Evolutionary conservation across 225 moss, liverwort and hornwort species (phyloP), one percentile per base, ranked within the genome.

Genomic region (Anthoceros angustus): DNA sequence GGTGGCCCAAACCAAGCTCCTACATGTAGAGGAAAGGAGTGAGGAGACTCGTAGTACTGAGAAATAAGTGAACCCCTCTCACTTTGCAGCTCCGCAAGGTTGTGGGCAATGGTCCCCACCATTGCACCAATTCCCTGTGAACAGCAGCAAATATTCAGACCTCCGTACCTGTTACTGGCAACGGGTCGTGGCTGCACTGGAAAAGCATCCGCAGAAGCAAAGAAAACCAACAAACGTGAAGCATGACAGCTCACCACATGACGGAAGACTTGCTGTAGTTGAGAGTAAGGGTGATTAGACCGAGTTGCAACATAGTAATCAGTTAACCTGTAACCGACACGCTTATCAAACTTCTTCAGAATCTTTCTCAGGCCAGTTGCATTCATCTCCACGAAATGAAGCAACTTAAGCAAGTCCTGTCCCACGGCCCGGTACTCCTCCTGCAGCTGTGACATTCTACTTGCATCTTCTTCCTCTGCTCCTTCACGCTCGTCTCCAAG

Each of bases 251-350:
- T 74, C 75, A 95, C 95, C 80, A 98, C 91, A 70, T 72, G 72
- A 67, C 85, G 91, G 69, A 98, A 88, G 62, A 98, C 87, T 73
- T 88, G 91, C 46, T 98, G 95, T 41, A 98, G 84, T 74, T 98
- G 95, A 40, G 95, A 98, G 74, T 87, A 98, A 1, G 95, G 95
- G 75, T 98, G 95, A 66, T 98, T 98, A 55, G 91, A 84, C 63
- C 95, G 83, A 21, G 95, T 82, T 38, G 84, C 70, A 40, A 98
- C 88, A 72, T 98, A 98, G 18, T 91, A 88, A 66, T 83, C 80
- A 25, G 91, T 91, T 38, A 98, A 85, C 65, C 82, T 73, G 62
- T 88, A 98, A 10, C 95, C 95, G 25, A 98, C 80, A 40, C 91
- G 80, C 73, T 91, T 98, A 74, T 98, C 95, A 71, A 98, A 98